Evolutionary conservation across 257 asterid species (phyloP), one percentile per base, ranked within the genome.

Genomic region (Gentiana straminea): DNA sequence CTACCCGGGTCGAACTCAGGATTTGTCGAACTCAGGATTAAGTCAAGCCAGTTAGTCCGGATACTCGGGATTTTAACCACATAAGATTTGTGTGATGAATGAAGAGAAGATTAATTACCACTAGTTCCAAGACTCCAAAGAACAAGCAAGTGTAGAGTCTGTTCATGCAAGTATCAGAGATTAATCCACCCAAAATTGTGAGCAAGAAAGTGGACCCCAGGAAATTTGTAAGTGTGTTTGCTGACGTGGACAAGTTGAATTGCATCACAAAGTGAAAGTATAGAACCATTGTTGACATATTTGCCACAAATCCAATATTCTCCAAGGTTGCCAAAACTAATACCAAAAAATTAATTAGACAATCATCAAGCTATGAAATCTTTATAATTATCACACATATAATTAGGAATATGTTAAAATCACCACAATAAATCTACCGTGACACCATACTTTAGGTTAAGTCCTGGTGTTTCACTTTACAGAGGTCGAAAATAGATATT

Each of bases 201-300:
- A 81, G 81, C 64, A 75, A 65, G 77, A 75, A 81, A 5, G 88
- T 81, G 43, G 82, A 78, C 13, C 88, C 84, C 66, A 81, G 7
- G 65, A 78, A 81, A 68, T 78, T 78, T 52, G 84, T 78, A 53
- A 73, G 75, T 4, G 79, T 62, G 70, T 78, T 81, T 36, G 84
- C 80, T 9, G 84, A 70, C 13, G 60, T 54, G 39, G 61, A 54
- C 6, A 67, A 37, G 54, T 62, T 51, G 51, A 72, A 78, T 45
- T 58, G 73, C 38, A 69, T 55, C n/a, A 61, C 72, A 7, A 39
- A 59, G 63, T 69, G 70, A 68, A 78, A 78, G 59, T 78, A 72
- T 41, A 78, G 75, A 50, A 72, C 77, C 77, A 75, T 65, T 13
- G 56, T 59, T 15, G 79, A 75, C 79, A 69, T 75, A 73, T 79